Percentiles rank a stretch among this genome's conserved stretches.
phyloP scores from a whole-genome alignment of 805 yeast species.

The Monosporozyma unispora region DNA sequence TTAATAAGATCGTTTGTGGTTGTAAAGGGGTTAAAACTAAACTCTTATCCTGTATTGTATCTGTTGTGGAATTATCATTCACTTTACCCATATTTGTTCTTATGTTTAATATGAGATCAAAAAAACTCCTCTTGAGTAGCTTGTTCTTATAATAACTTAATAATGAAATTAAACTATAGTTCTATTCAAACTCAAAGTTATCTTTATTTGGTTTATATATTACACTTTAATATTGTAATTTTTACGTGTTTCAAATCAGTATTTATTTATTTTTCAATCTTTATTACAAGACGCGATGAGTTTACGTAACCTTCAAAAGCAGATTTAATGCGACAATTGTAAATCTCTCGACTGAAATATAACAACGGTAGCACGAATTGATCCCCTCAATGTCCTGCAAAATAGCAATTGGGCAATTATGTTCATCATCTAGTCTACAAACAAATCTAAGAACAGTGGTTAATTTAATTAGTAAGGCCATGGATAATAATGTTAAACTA shows the following conservation, averaged over 20 bases:
- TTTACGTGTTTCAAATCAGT: background rate
- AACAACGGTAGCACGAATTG: no score
- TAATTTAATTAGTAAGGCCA: conserved; percentile 55
- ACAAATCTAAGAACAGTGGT: conserved; percentile 54
- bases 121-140: background rate
- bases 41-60: background rate
- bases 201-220: no score
- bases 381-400: no score
- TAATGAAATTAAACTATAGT: background rate
- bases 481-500: conserved; percentile 49
- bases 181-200: background rate
- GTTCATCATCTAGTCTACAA: conserved; percentile 56
- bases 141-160: background rate
- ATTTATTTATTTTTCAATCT: background rate
- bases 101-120: background rate
- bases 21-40: conserved; percentile 23
- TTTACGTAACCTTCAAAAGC: background rate
- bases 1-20: conserved; percentile 67
- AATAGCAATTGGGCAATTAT: conserved; percentile 80
- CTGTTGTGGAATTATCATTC: background rate
- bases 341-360: no score
- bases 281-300: background rate
- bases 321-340: no score
- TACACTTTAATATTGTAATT: no score
- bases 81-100: background rate